Evolutionary conservation across 1,284 basidiomycete species (phyloP).

Genomic region (Rhodotorula sp.): DNA sequence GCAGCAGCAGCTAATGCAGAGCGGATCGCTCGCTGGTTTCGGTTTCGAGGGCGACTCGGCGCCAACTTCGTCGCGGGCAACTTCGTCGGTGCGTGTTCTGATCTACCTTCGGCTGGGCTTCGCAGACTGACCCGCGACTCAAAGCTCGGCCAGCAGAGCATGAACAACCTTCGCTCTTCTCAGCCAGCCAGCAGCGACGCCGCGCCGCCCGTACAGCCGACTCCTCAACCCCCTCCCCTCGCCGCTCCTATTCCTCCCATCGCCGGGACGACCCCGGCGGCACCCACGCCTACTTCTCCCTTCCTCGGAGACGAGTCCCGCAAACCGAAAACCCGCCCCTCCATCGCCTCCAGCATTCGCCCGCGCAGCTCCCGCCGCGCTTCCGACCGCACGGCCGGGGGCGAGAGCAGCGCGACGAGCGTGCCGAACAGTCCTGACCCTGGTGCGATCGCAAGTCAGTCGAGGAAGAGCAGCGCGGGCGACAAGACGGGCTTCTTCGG

Average conservation of each 20-base stretch:
- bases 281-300: neutral
- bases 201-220: neutral
- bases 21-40: constrained; percentile 12
- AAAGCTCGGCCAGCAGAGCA: constrained; percentile 23
- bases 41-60: constrained; percentile 25
- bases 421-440: constrained; percentile 9
- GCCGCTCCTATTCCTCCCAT: neutral
- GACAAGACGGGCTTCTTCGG: constrained; percentile 19
- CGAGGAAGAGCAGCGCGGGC: constrained; percentile 9
- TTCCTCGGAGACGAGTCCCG: neutral
- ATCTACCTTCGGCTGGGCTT: neutral
- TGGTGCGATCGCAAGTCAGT: neutral
- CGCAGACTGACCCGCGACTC: no score
- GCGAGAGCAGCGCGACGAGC: constrained; percentile 12
- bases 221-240: neutral
- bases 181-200: constrained; percentile 2
- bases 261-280: neutral
- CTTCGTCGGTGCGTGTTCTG: constrained; percentile 12
- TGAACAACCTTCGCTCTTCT: constrained; percentile 21
- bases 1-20: neutral
- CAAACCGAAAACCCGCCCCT: neutral
- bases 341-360: constrained; percentile 13
- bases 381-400: neutral
- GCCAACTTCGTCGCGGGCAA: constrained; percentile 8
- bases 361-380: neutral